A percentile compares a stretch with the other conserved stretches of the same genome.
Conservation (phyloP, 2,329 filamentous ascomycete genomes). For the Dryadomyces quercus-mongolicae region DNA sequence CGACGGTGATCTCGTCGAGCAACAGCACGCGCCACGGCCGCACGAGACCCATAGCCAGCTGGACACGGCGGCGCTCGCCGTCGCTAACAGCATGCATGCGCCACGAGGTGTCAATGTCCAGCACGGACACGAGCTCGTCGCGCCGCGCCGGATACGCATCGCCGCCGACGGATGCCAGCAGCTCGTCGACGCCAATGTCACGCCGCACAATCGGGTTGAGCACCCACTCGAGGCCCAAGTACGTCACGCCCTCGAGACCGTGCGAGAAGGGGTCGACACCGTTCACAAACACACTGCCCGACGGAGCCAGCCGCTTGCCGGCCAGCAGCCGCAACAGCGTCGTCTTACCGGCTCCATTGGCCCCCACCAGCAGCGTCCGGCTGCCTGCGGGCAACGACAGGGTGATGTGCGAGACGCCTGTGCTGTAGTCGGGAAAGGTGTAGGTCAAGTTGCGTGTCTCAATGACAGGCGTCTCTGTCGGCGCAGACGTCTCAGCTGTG, state of each 20-base stretch:
- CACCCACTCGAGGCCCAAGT: conserved; percentile 96
- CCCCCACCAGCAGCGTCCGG: conserved; percentile 84
- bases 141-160: conserved; percentile 69
- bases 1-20: conserved; percentile 93
- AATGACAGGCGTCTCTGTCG: conserved; percentile 45
- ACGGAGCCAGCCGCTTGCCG: conserved; percentile 84
- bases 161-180: conserved; percentile 77
- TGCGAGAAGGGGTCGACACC: conserved; percentile 88
- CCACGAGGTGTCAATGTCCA: conserved; percentile 88
- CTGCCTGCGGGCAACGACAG: conserved; percentile 71
- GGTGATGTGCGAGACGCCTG: conserved; percentile 62
- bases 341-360: conserved; percentile 95
- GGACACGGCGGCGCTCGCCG: conserved; percentile 80
- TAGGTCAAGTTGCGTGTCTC: conserved; percentile 69
- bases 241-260: conserved; percentile 85
- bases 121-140: conserved; percentile 75
- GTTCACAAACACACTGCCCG: conserved; percentile 60
- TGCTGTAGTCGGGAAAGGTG: conserved; percentile 73
- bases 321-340: conserved; percentile 89
- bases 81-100: conserved; percentile 94
- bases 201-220: conserved; percentile 92
- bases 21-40: conserved; percentile 85
- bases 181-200: conserved; percentile 81
- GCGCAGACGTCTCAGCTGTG: conserved; percentile 28
- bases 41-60: conserved; percentile 90